Base-by-base conservation (phyloP, 129 eudicot genomes). In the Scalesia atractyloides region DNA sequence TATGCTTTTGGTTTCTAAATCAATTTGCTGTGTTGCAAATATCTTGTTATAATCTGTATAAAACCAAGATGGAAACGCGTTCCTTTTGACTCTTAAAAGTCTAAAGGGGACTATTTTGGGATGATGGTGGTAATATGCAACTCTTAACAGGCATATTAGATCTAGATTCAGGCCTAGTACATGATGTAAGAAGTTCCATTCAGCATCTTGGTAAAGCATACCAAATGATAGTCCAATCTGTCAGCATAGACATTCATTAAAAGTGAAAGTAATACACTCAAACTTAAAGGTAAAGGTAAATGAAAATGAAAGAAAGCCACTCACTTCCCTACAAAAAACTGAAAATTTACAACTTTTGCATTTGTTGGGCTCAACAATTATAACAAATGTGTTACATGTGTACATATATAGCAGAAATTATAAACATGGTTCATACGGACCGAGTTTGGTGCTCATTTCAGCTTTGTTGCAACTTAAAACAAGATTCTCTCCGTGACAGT, bases 241-340 rank as follows among this genome's bases (percentile, higher is more conserved):
- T 63, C 80, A 73, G 69, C 73, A 69, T 54, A 52, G 24, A 50
- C 80, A 51, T 74, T 60, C 20, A 52, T 37, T 56, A 74, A 74
- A 76, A 69, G 72, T 61, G 76, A 69, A 74, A 80, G 72, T 70
- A 41, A 70, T 78, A 70, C 50, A 50, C 58, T 70, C 15, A 78
- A 78, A 78, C 77, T 22, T 39, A 77, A 62, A 80, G 75, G 58
- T 65, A 24, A 52, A 67, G 34, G 34, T 30, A 30, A 30, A 3
- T 15, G 83, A 68, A 66, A 80, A 68, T 73, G 70, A 79, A 73
- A 80, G 46, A 80, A 67, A 67, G 76, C 33, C 71, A 80, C 69
- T 72, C 66, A 22, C 79, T 49, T 66, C 9, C n/a, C 66, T 39
- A 36, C 69, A 15, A 34, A 56, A 66, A n/a, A 41, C 44, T 48